Evolutionary conservation across 768 basidiomycete genomes (phyloP).

Genomic region (Piloderma croceum): DNA sequence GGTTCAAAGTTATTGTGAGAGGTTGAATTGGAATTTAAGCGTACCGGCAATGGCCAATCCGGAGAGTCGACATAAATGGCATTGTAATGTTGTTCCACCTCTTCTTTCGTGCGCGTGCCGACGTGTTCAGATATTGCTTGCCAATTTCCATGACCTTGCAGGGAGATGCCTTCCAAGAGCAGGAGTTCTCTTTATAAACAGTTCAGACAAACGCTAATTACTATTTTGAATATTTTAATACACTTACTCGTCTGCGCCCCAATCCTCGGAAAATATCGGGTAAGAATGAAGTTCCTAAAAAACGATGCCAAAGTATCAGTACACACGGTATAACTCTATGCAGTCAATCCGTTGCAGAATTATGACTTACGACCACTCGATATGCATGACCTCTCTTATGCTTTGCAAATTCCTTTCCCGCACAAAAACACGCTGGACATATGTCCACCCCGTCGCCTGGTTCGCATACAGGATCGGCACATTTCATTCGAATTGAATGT

Average conservation of each 20-base stretch:
- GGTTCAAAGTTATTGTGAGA: conserved; percentile 7
- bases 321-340: too few species aligned
- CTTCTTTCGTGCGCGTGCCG: conserved; percentile 89
- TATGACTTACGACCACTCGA: conserved; percentile 71
- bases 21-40: conserved; percentile 18
- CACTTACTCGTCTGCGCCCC: conserved; percentile 95
- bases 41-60: conserved; percentile 76
- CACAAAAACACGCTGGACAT: conserved; percentile 88
- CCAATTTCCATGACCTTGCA: conserved; percentile 94
- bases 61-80: conserved; percentile 73
- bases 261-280: conserved; percentile 91
- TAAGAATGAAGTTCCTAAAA: conserved; percentile 89
- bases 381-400: conserved; percentile 88
- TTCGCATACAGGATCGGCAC: conserved; percentile 76
- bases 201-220: neutral
- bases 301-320: conserved; percentile 4
- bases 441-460: conserved; percentile 83
- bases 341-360: too few species aligned
- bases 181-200: conserved; percentile 66
- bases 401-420: conserved; percentile 80
- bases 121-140: conserved; percentile 92
- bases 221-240: neutral
- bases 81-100: conserved; percentile 87
- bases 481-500: conserved; percentile 95
- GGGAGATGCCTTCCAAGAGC: conserved; percentile 80